Evolutionary conservation across 768 basidiomycete species (phyloP).

Genomic region (Udeniomyces megalosporus): DNA sequence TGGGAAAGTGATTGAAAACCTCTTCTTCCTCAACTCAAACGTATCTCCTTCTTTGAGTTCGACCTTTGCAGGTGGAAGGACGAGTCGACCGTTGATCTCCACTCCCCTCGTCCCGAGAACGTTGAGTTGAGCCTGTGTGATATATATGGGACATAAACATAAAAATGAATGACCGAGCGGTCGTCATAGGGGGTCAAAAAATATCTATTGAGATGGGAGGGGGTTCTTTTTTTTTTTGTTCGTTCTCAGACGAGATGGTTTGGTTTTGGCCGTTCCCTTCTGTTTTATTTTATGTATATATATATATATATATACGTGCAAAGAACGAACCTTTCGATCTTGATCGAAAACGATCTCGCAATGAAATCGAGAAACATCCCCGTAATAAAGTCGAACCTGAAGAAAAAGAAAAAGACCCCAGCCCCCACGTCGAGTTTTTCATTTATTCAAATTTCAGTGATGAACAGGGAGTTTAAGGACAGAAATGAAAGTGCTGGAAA

Average conservation of each 20-base stretch:
- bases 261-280: too few relatives aligned
- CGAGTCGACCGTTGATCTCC: constrained; percentile 2
- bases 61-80: neutral
- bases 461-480: neutral
- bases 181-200: neutral
- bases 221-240: neutral
- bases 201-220: neutral
- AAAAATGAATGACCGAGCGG: too few relatives aligned
- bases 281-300: neutral
- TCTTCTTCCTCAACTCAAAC: constrained; percentile 16
- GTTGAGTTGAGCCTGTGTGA: constrained; percentile 9
- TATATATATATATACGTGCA: neutral
- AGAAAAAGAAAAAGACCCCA: neutral
- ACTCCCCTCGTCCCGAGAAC: constrained; percentile 9
- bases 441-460: too few relatives aligned
- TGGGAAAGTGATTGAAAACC: constrained; percentile 7
- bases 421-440: too few relatives aligned
- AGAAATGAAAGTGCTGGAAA: neutral
- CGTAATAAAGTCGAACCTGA: constrained; percentile 15
- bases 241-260: too few relatives aligned
- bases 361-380: constrained; percentile 14
- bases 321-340: constrained; percentile 1
- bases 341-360: constrained; percentile 1
- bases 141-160: too few relatives aligned
- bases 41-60: constrained; percentile 4